Evolutionary conservation across 2,329 filamentous ascomycete genomes (phyloP), one percentile per base, ranked within the genome.

Genomic region (Chaetomium olivaceum): DNA sequence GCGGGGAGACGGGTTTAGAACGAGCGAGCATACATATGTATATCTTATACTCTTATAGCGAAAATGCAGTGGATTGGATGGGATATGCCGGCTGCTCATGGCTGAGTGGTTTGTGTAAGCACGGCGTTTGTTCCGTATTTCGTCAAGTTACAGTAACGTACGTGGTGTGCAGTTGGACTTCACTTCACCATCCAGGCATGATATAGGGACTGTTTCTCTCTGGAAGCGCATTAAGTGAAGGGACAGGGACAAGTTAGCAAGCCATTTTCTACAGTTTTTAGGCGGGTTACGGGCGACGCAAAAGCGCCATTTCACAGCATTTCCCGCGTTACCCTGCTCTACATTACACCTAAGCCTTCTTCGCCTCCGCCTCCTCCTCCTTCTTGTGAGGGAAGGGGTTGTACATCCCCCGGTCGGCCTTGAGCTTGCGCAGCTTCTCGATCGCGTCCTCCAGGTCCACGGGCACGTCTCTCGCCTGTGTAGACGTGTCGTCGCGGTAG

Each of bases 401-500:
- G 63, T 77, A 77, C 54, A 69, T 73, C 25, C 71, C 76, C 68
- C 79, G 76, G 72, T 86, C 83, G 62, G 78, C 77, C 72, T 83
- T 81, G 64, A 88, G 78, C 73, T 80, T 79, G 59, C 78, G 71
- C 67, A 87, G 79, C 75, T 86, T 85, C 71, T 83, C 79, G 54
- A 88, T 77, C 6, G 85, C 86, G 72, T 86, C 83, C 51, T 85
- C 77, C 60, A 89, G 76, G 23, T 82, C 78, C 58, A 88, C 78
- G 54, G 87, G 81, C 74, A 86, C 85, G 70, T 86, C 86, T 74
- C 86, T 83, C 72, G 82, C 82, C 77, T 89, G 86, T 61, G 83
- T 86, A 62, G 82, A 83, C 58, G 85, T 85, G 76, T 89, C 85
- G 72, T 88, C 86, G 70, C 86, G 82, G 78, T 87, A 87, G 64